A percentile compares a stretch with the other conserved stretches of the same genome.
phyloP scores from a whole-genome alignment of 2,329 filamentous ascomycete species.

The Amauroascus verrucosus region DNA sequence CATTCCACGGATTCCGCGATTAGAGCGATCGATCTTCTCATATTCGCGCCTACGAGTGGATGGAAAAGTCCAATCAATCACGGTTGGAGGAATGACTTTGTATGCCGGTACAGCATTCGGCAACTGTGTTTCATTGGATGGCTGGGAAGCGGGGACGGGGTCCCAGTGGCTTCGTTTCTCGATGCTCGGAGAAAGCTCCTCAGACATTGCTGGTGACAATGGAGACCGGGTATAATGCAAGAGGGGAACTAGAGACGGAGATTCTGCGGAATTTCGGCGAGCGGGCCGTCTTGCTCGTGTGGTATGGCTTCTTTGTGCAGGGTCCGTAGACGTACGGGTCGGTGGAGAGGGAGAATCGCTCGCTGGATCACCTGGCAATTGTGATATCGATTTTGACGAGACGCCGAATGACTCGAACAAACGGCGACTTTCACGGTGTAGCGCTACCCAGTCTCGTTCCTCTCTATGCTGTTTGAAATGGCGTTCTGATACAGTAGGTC shows the following conservation, averaged over 20 bases:
- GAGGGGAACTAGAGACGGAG: constrained; percentile 85
- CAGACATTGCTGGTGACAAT: constrained; percentile 6
- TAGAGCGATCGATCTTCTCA: constrained; percentile 45
- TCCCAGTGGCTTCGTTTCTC: constrained; percentile 3
- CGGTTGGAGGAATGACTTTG: constrained; percentile 28
- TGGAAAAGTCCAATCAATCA: constrained; percentile 40
- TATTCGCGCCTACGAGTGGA: constrained; percentile 37
- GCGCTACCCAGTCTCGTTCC: constrained; percentile 29
- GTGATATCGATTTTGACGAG: not conserved
- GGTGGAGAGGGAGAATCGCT: not conserved
- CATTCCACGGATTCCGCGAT: constrained; percentile 34
- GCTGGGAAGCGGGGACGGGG: not conserved
- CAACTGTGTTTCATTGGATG: not conserved
- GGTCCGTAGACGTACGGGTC: not conserved
- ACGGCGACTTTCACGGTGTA: constrained; percentile 35
- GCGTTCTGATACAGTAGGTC: constrained; percentile 22
- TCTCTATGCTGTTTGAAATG: constrained; percentile 18
- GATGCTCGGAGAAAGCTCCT: constrained; percentile 2
- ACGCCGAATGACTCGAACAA: constrained; percentile 26
- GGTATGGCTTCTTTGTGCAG: not conserved
- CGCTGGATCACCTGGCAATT: not conserved
- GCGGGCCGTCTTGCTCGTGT: not conserved
- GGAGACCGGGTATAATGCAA: constrained; percentile 90
- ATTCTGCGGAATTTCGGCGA: constrained; percentile 48
- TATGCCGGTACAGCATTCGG: not conserved